Conservation (phyloP, 2,329 filamentous ascomycete genomes). For the Mycocentrospora acerina region DNA sequence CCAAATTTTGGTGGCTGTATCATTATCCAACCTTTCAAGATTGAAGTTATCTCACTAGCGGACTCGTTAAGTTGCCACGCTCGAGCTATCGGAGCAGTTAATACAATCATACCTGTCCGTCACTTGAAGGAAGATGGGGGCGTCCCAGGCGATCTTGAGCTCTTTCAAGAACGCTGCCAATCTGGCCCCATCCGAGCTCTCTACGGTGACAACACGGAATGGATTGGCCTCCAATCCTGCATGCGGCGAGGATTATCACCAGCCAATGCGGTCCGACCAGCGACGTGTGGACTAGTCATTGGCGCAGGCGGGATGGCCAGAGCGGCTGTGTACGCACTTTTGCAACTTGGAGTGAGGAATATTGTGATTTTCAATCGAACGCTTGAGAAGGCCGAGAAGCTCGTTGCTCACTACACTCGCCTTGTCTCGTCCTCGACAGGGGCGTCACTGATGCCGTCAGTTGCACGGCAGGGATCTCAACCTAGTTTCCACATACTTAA, state of each 20-base stretch:
- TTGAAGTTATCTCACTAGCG: slow-evolving; percentile 66
- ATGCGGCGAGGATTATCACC: slow-evolving; percentile 72
- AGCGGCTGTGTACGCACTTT: slow-evolving; percentile 75
- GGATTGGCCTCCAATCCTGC: slow-evolving; percentile 75
- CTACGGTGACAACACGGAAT: slow-evolving; percentile 80
- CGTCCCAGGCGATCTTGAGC: slow-evolving; percentile 56
- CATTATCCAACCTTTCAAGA: slow-evolving; percentile 72
- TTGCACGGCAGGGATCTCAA: slow-evolving; percentile 27
- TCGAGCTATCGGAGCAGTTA: slow-evolving; percentile 72
- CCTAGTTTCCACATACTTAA: slow-evolving; percentile 61
- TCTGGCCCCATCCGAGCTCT: slow-evolving; percentile 68
- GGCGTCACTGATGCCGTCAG: slow-evolving; percentile 16
- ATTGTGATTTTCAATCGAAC: slow-evolving; percentile 77
- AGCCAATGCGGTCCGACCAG: slow-evolving; percentile 59
- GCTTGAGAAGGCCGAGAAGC: slow-evolving; percentile 62
- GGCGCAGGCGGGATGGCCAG: slow-evolving; percentile 74
- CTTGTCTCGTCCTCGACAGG: slow-evolving; percentile 37
- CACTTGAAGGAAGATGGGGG: slow-evolving; percentile 58
- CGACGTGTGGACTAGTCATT: slow-evolving; percentile 56
- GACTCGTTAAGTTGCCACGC: slow-evolving; percentile 71
- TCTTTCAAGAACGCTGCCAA: slow-evolving; percentile 61
- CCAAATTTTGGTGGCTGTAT: slow-evolving; percentile 71
- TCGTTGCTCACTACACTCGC: slow-evolving; percentile 70
- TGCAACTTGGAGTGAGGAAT: slow-evolving; percentile 74
- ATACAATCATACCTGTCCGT: slow-evolving; percentile 73